Conservation (phyloP, 768 basidiomycete genomes). For the Boletus vinaceobasis region DNA sequence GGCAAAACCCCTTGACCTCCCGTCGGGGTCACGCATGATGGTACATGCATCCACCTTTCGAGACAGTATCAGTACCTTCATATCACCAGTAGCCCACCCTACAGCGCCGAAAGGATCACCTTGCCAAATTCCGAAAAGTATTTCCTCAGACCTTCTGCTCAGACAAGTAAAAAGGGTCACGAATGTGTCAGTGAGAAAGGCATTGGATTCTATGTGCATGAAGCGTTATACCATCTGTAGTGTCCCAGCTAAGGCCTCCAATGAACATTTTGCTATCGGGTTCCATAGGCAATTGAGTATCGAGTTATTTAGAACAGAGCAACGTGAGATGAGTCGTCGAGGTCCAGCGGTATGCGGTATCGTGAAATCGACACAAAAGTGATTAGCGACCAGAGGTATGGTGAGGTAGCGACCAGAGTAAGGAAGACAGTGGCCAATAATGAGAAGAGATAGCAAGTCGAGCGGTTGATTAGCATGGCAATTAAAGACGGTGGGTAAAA, state of each 20-base stretch:
- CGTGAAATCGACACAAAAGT: constrained; percentile 32
- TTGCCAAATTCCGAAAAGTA: constrained; percentile 82
- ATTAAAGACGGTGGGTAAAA: constrained; percentile 20
- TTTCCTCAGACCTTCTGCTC: constrained; percentile 56
- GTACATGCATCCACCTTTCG: constrained; percentile 72
- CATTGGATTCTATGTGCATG: constrained; percentile 23
- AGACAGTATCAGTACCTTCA: constrained; percentile 11
- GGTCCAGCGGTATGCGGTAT: constrained; percentile 38
- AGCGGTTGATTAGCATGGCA: constrained; percentile 28
- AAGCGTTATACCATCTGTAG: constrained; percentile 72
- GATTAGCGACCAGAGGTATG: constrained; percentile 35
- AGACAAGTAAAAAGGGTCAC: constrained; percentile 20
- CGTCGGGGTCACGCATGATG: constrained; percentile 77
- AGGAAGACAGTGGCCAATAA: constrained; percentile 30
- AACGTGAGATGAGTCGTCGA: constrained; percentile 27
- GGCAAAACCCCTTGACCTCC: constrained; percentile 79
- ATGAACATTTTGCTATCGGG: constrained; percentile 83
- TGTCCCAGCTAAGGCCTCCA: constrained; percentile 89
- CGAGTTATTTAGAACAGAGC: constrained; percentile 29
- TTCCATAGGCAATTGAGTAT: constrained; percentile 29
- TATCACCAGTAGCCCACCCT: neutral
- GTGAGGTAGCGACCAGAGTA: constrained; percentile 33
- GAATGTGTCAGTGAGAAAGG: constrained; percentile 25
- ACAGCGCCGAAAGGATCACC: constrained; percentile 36
- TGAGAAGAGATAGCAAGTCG: constrained; percentile 21